These are phyloP conservation scores for Nigrospora sphaerica DNA, from an alignment of 2,329 filamentous ascomycete species.

Conservation along the genomic window DNA sequence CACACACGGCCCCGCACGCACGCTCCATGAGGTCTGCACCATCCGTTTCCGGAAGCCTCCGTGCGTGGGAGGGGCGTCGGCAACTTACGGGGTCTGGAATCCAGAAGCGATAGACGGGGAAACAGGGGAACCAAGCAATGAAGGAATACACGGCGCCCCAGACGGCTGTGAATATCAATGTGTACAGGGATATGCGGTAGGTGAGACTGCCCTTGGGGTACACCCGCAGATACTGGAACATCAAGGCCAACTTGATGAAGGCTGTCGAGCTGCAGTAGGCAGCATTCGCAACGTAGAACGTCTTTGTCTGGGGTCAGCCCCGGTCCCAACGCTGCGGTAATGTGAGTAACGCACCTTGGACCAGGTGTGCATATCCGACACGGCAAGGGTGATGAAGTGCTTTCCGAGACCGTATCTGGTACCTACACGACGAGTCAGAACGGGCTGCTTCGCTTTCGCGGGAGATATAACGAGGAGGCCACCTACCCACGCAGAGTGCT, in stretches of 20 bases:
- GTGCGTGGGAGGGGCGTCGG: background rate
- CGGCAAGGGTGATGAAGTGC: constrained; percentile 13
- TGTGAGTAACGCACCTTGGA: constrained; percentile 4
- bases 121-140: constrained; percentile 23
- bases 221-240: constrained; percentile 19
- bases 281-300: constrained; percentile 17
- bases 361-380: constrained; percentile 8
- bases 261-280: constrained; percentile 14
- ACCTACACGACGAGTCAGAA: background rate
- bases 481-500: constrained; percentile 9
- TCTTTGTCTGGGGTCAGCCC: constrained; percentile 1
- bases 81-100: background rate
- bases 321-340: background rate
- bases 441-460: background rate
- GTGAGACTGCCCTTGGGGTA: constrained; percentile 12
- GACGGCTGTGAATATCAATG: constrained; percentile 17
- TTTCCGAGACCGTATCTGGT: constrained; percentile 14
- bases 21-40: background rate
- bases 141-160: constrained; percentile 23
- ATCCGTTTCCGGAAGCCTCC: background rate
- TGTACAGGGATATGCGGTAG: constrained; percentile 10
- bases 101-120: constrained; percentile 7
- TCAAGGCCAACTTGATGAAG: constrained; percentile 18
- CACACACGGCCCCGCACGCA: background rate
- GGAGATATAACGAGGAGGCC: background rate